Conservation (phyloP, 768 basidiomycete species). For the Tulasnella sp. region DNA sequence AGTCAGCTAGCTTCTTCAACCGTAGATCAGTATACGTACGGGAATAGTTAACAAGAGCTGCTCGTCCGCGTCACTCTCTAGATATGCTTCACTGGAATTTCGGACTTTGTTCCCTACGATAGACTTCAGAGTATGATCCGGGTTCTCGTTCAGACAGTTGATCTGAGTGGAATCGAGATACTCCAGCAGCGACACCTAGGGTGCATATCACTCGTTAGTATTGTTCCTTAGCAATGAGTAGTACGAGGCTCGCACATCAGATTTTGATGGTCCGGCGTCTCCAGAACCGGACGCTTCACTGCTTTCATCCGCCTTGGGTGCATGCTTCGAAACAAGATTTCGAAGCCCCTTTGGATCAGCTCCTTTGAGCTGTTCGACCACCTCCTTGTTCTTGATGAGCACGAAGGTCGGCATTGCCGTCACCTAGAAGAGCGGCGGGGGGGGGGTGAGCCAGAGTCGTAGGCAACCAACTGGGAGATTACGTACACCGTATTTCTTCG, state of each 20-base stretch:
- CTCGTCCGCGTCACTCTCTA: slow-evolving; percentile 68
- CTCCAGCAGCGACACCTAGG: slow-evolving; percentile 53
- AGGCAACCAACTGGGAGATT: not conserved
- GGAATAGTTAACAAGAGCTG: slow-evolving; percentile 64
- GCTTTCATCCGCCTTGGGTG: slow-evolving; percentile 20
- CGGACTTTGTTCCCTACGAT: slow-evolving; percentile 45
- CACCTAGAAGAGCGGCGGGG: slow-evolving; percentile 15
- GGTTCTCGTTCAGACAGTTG: slow-evolving; percentile 66
- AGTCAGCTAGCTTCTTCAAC: slow-evolving; percentile 20
- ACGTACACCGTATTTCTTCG: slow-evolving; percentile 29
- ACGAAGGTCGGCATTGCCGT: slow-evolving; percentile 32
- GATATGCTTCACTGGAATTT: slow-evolving; percentile 47
- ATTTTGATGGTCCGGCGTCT: not conserved
- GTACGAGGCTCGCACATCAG: slow-evolving; percentile 31
- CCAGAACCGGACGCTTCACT: not conserved
- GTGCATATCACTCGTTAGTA: not conserved
- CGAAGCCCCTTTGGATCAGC: not conserved
- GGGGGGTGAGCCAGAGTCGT: not conserved
- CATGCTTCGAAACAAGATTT: slow-evolving; percentile 25
- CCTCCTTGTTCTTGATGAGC: slow-evolving; percentile 32
- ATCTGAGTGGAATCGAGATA: slow-evolving; percentile 56
- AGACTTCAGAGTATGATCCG: slow-evolving; percentile 48
- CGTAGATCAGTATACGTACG: slow-evolving; percentile 42
- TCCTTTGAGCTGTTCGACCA: slow-evolving; percentile 28
- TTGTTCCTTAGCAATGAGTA: not conserved